Conservation (phyloP, 2,329 filamentous ascomycete species). For the Tetracladium maxilliforme region DNA sequence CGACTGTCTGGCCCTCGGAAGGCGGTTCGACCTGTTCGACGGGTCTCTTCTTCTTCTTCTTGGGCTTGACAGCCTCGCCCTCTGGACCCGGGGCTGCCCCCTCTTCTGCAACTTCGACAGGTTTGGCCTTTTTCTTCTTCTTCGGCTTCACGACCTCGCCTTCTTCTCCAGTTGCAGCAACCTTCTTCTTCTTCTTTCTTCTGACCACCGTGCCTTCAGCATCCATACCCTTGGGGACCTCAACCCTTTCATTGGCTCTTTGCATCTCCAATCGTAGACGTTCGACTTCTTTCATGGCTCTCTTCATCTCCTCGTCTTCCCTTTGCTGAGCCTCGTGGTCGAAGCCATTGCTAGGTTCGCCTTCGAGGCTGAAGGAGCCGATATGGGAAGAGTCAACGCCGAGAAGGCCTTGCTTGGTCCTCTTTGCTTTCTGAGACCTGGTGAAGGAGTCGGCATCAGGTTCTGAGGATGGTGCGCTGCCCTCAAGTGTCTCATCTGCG, state of each 20-base stretch:
- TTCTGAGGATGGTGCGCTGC: constrained; percentile 31
- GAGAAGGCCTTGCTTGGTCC: constrained; percentile 50
- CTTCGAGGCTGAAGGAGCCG: constrained; percentile 54
- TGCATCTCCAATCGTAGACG: constrained; percentile 80
- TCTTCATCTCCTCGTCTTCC: constrained; percentile 79
- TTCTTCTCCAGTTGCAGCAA: constrained; percentile 12
- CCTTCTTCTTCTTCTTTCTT: constrained; percentile 48
- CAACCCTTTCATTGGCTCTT: constrained; percentile 59
- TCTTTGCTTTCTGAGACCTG: constrained; percentile 36
- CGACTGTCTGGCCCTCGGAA: too few species aligned
- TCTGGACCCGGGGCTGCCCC: neutral
- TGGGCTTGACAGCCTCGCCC: constrained; percentile 17
- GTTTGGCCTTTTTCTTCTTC: constrained; percentile 7
- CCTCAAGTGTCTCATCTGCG: constrained; percentile 57
- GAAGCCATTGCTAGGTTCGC: constrained; percentile 21
- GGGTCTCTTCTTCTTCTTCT: constrained; percentile 35
- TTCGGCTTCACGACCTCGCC: constrained; percentile 10
- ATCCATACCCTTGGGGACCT: constrained; percentile 53
- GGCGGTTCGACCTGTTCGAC: too few species aligned
- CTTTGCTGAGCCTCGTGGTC: constrained; percentile 53
- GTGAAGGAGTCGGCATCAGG: constrained; percentile 38
- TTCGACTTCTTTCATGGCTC: constrained; percentile 82
- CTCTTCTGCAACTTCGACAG: constrained; percentile 1
- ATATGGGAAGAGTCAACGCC: constrained; percentile 81
- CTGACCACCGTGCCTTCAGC: constrained; percentile 48